phyloP scores from a whole-genome alignment of 192 early-diverging fungal genomes.

The Dispira simplex region DNA sequence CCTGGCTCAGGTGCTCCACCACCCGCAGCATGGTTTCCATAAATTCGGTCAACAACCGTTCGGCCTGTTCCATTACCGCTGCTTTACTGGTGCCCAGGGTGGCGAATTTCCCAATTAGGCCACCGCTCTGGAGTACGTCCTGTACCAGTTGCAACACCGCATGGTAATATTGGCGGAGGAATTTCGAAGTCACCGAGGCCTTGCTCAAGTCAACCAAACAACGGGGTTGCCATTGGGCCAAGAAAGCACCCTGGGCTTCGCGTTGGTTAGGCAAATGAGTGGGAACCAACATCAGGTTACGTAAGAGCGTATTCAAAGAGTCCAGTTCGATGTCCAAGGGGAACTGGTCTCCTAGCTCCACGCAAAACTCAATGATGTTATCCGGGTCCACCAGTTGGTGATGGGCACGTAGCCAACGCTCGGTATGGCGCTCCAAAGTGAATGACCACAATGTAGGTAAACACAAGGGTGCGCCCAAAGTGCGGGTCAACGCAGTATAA shows the following conservation, averaged over 20 bases:
- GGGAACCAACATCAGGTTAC: slow-evolving; percentile 32
- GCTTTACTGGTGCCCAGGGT: no score
- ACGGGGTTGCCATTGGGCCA: slow-evolving; percentile 1
- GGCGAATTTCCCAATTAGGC: no score
- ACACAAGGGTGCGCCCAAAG: slow-evolving; percentile 62
- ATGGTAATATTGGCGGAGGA: slow-evolving; percentile 24
- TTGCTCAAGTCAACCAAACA: slow-evolving; percentile 10
- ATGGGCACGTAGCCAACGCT: slow-evolving; percentile 25
- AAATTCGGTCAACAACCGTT: no score
- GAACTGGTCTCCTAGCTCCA: slow-evolving; percentile 57
- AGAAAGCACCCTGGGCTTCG: not conserved
- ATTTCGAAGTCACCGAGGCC: slow-evolving; percentile 14
- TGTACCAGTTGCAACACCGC: slow-evolving; percentile 25
- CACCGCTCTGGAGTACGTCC: slow-evolving; percentile 22
- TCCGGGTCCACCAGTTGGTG: slow-evolving; percentile 37
- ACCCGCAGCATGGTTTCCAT: no score
- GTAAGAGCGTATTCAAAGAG: slow-evolving; percentile 40
- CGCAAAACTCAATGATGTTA: slow-evolving; percentile 53
- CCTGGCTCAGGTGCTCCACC: not conserved
- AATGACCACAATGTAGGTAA: slow-evolving; percentile 55
- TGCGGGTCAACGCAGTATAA: slow-evolving; percentile 64
- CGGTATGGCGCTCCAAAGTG: slow-evolving; percentile 54
- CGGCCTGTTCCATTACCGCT: no score
- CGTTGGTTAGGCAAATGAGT: slow-evolving; percentile 24
- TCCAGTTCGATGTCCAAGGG: slow-evolving; percentile 44